Conservation (phyloP, 2,329 filamentous ascomycete species). For the Tolypocladium paradoxum region DNA sequence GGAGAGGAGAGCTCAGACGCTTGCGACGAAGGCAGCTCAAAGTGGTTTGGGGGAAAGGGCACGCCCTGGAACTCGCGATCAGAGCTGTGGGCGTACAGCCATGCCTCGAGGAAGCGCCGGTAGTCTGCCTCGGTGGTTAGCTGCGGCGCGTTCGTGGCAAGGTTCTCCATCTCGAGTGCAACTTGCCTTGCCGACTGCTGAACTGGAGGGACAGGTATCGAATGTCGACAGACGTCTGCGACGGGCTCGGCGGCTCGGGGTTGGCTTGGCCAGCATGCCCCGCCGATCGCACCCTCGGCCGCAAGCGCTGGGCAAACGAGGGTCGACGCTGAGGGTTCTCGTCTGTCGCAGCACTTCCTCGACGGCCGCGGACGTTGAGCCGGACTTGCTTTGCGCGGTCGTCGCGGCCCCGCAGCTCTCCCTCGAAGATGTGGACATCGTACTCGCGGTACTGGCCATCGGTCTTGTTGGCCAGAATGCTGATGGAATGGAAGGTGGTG, state of each 20-base stretch:
- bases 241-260: conserved; percentile 11
- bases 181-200: conserved; percentile 33
- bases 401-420: conserved; percentile 33
- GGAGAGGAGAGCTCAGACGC: conserved; percentile 2
- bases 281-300: conserved; percentile 24
- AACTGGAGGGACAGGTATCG: conserved; percentile 40
- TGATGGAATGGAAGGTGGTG: conserved; percentile 35
- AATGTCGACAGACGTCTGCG: conserved; percentile 25
- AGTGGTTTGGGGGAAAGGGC: conserved; percentile 32
- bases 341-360: conserved; percentile 29
- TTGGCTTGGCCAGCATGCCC: conserved; percentile 10
- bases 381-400: conserved; percentile 34
- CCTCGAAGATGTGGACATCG: conserved; percentile 34
- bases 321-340: conserved; percentile 27
- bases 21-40: conserved; percentile 35
- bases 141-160: neutral
- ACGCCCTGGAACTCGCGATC: conserved; percentile 35
- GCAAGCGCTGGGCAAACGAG: conserved; percentile 31
- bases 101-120: conserved; percentile 33
- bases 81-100: conserved; percentile 33
- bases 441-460: conserved; percentile 38
- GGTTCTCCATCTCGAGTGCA: neutral
- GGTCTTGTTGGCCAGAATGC: conserved; percentile 35
- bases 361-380: conserved; percentile 28
- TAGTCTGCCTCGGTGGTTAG: conserved; percentile 24